phyloP scores from a whole-genome alignment of 2,329 filamentous ascomycete genomes.

The Incumbomyces delicatus region DNA sequence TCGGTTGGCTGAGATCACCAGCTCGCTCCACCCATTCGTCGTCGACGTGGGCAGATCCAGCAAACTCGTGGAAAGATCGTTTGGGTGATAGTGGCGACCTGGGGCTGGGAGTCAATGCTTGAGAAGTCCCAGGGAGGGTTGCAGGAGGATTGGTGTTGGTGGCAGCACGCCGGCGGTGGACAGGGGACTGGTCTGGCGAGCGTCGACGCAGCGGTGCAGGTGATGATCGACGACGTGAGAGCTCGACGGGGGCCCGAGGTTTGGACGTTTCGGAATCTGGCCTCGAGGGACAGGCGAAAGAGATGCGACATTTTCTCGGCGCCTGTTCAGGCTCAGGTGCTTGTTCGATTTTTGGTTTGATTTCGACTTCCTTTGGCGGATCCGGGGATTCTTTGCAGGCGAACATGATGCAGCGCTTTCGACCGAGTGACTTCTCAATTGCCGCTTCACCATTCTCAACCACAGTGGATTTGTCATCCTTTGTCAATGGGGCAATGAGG shows the following conservation, averaged over 20 bases:
- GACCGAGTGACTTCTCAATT: slow-evolving; percentile 55
- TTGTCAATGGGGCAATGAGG: slow-evolving; percentile 18
- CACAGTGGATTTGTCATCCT: slow-evolving; percentile 21
- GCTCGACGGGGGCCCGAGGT: slow-evolving; percentile 13
- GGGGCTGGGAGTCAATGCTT: slow-evolving; percentile 10
- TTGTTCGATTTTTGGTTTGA: slow-evolving; percentile 22
- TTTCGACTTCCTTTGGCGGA: slow-evolving; percentile 25
- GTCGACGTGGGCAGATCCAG: slow-evolving; percentile 66
- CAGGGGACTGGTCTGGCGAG: slow-evolving; percentile 21
- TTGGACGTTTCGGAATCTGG: slow-evolving; percentile 22
- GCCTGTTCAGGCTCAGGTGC: slow-evolving; percentile 19
- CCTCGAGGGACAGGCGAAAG: slow-evolving; percentile 37
- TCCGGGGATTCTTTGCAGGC: slow-evolving; percentile 61
- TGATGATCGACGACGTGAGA: slow-evolving; percentile 29
- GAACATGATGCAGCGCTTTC: slow-evolving; percentile 87
- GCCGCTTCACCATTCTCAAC: slow-evolving; percentile 42
- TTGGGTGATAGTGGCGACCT: slow-evolving; percentile 11
- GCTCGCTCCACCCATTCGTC: slow-evolving; percentile 85
- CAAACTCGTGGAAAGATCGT: slow-evolving; percentile 74
- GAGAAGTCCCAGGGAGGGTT: neutral
- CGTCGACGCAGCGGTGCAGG: slow-evolving; percentile 27
- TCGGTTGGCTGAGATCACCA: slow-evolving; percentile 49
- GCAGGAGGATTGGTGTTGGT: slow-evolving; percentile 8
- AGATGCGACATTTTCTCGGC: slow-evolving; percentile 35
- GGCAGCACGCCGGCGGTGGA: slow-evolving; percentile 12